Conservation (phyloP, 2,329 filamentous ascomycete genomes). For the Aspergillus aculeatinus region DNA sequence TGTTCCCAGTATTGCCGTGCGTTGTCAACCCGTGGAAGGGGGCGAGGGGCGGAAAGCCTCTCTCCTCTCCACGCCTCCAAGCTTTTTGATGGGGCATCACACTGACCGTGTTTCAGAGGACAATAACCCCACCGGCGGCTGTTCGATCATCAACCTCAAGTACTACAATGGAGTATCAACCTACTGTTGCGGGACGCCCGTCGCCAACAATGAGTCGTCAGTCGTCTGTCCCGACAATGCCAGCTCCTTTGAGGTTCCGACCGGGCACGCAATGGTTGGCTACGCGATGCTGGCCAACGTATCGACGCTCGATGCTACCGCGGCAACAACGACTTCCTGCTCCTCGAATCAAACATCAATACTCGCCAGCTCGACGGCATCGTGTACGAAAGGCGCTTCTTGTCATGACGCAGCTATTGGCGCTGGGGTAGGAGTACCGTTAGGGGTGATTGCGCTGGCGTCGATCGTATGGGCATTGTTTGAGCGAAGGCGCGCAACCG, state of each 20-base stretch:
- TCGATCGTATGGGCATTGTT: conserved; percentile 26
- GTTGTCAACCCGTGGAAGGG: background rate
- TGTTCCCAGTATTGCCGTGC: conserved; percentile 18
- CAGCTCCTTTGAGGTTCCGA: conserved; percentile 26
- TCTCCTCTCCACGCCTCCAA: too few species aligned
- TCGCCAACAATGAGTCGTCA: conserved; percentile 6
- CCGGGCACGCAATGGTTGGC: conserved; percentile 22
- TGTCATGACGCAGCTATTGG: conserved; percentile 26
- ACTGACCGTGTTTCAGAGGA: conserved; percentile 10
- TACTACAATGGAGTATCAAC: conserved; percentile 12
- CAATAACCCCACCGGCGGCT: conserved; percentile 14
- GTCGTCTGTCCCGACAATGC: conserved; percentile 21
- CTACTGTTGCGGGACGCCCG: conserved; percentile 29
- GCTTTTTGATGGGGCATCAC: background rate
- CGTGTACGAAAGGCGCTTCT: background rate
- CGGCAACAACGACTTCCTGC: background rate
- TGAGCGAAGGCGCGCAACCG: too few species aligned
- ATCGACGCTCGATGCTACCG: conserved; percentile 6
- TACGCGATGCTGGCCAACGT: conserved; percentile 23
- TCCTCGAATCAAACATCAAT: background rate
- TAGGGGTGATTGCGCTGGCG: conserved; percentile 30
- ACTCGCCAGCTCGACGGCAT: background rate
- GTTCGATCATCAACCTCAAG: conserved; percentile 23
- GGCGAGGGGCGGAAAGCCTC: too few species aligned
- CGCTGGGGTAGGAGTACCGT: conserved; percentile 31